phyloP scores from a whole-genome alignment of 805 yeast genomes.

The Kodamaea neixiangensis region DNA sequence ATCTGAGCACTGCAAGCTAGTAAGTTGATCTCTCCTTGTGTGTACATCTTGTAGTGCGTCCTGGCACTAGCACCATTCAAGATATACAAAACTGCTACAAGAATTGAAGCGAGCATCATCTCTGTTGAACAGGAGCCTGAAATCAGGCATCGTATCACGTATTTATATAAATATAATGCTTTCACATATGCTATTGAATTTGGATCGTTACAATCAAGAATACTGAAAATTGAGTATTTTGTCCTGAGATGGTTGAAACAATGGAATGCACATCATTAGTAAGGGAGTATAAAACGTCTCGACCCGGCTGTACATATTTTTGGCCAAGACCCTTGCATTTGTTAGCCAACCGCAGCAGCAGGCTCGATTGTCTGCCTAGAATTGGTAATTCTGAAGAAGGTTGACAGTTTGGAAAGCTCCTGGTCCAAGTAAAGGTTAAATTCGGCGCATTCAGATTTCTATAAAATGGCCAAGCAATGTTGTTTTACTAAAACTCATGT shows the following conservation, averaged over 20 bases:
- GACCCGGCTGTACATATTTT: background rate
- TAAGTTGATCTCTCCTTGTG: slow-evolving; percentile 2
- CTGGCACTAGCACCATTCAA: background rate
- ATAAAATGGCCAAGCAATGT: background rate
- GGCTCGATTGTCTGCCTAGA: background rate
- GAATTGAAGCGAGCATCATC: background rate
- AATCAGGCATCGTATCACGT: background rate
- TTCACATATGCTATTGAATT: too few relatives aligned
- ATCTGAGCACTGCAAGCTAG: slow-evolving; percentile 1
- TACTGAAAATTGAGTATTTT: background rate
- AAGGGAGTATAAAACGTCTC: background rate
- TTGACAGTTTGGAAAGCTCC: background rate
- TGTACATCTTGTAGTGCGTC: background rate
- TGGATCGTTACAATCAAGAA: background rate
- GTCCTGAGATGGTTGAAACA: background rate
- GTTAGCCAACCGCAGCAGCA: background rate
- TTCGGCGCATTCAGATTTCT: background rate
- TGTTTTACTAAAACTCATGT: background rate
- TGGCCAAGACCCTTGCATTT: background rate
- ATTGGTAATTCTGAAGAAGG: background rate
- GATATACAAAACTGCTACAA: background rate
- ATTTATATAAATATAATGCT: too few relatives aligned
- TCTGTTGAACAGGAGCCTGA: background rate
- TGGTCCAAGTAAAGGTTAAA: background rate
- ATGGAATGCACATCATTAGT: background rate